These are phyloP conservation scores for Kuraishia ogatae DNA, from an alignment of 805 yeast genomes.

Conservation along the genomic window DNA sequence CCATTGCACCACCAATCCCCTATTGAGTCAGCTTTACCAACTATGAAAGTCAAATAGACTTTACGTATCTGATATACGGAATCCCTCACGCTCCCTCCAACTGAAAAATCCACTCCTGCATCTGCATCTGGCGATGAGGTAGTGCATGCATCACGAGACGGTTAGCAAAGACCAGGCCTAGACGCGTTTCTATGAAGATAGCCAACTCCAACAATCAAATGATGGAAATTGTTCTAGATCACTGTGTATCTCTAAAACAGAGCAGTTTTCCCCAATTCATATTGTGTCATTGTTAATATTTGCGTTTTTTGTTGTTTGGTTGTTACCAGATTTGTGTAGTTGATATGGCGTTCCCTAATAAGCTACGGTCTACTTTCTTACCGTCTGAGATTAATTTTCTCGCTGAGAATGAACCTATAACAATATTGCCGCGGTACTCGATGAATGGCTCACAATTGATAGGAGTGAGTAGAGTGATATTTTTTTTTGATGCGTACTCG, in stretches of 20 bases:
- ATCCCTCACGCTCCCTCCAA: background rate
- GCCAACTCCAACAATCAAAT: background rate
- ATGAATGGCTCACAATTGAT: slow-evolving; percentile 58
- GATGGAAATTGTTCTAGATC: background rate
- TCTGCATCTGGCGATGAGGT: background rate
- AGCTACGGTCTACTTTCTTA: slow-evolving; percentile 45
- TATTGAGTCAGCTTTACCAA: too few relatives aligned
- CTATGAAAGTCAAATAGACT: too few relatives aligned
- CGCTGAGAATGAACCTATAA: slow-evolving; percentile 71
- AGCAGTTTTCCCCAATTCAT: background rate
- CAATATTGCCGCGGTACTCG: slow-evolving; percentile 71
- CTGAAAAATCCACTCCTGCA: background rate
- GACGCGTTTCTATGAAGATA: background rate
- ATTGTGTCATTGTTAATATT: background rate
- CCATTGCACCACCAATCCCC: background rate
- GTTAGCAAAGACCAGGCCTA: background rate
- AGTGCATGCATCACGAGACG: background rate
- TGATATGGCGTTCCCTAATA: slow-evolving; percentile 55
- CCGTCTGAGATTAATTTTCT: slow-evolving; percentile 77
- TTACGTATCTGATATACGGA: too few relatives aligned
- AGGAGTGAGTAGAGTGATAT: slow-evolving; percentile 36
- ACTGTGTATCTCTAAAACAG: background rate
- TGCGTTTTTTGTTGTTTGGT: background rate
- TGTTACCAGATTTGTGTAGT: background rate
- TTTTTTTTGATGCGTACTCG: background rate